Conservation (phyloP, 257 asterid genomes). For the Solanum paucissectum region DNA sequence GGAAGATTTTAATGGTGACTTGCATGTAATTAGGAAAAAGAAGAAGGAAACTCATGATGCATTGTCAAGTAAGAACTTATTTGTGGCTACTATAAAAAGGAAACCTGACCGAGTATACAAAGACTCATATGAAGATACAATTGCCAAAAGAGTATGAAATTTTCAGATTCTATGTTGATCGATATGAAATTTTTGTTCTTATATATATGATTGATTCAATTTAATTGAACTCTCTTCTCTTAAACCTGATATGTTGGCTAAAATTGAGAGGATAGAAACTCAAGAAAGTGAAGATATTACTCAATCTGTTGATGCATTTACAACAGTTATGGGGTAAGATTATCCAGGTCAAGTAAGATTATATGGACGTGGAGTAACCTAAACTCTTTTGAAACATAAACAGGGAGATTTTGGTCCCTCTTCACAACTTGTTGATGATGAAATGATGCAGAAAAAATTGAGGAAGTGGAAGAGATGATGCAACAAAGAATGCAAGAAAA, state of each 20-base stretch:
- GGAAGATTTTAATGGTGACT: neutral
- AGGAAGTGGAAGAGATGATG: too few relatives aligned
- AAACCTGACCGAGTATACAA: neutral
- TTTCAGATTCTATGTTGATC: neutral
- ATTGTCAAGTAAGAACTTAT: neutral
- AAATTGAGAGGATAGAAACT: neutral
- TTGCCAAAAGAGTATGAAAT: neutral
- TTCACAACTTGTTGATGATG: too few relatives aligned
- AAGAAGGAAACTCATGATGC: neutral
- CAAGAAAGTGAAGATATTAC: too few relatives aligned
- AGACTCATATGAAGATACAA: neutral
- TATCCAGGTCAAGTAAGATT: too few relatives aligned
- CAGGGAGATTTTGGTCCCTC: too few relatives aligned
- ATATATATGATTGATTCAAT: neutral
- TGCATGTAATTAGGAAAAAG: neutral
- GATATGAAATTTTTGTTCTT: neutral
- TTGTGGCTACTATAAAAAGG: neutral
- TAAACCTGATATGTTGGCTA: neutral
- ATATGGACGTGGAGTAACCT: too few relatives aligned
- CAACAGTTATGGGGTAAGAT: too few relatives aligned
- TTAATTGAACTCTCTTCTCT: neutral
- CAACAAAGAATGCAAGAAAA: too few relatives aligned
- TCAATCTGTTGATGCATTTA: neutral
- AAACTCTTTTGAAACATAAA: too few relatives aligned
- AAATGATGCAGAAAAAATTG: too few relatives aligned